Evolutionary conservation across 2,329 filamentous ascomycete genomes (phyloP), one percentile per base, ranked within the genome.

Genomic region (Aspergillus sp.): DNA sequence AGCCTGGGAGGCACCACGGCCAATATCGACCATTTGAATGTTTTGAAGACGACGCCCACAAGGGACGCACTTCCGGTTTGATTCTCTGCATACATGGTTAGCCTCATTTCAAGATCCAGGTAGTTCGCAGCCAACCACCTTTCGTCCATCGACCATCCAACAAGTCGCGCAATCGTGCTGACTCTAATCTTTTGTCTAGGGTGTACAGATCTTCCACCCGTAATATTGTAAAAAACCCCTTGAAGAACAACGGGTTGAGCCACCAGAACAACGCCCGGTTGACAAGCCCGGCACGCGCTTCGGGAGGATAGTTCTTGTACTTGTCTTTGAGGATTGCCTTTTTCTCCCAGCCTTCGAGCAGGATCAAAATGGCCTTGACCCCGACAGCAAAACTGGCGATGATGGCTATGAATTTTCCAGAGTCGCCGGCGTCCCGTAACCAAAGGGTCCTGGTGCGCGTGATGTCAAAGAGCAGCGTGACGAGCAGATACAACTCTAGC

Each of bases 1-100:
- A 64, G 61, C 80, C 75, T 7, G 79, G 48, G 55, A n/a, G 48
- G 47, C 15, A 56, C n/a, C n/a, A 38, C 54, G 6, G 54, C 41
- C 9, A 38, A 13, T 22, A 56, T 34, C n/a, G 54, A 25, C 45
- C 43, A 56, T 41, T 48, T 49, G 54, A 48, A 56, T 15, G 45
- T 49, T 13, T 48, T 38, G 31, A 46, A 34, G 8, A 52, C 31
- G 19, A 58, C 55, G 2, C 19, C 46, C 28, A 57, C 4, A 11
- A 57, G 30, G 7, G 54, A 56, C 7, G 54, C 43, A 28, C 48
- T 48, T 5, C 54, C 54, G 7, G 41, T 56, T 48, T 56, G 54
- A 38, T 50, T 54, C 17, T 46, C 52, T 46, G 52, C 22, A 17
- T 4, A 19, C n/a, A 19, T 25, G 11, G 19, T 54, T 9, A 46